Base-by-base conservation (phyloP, 768 basidiomycete genomes). In the Termitomyces sp. region DNA sequence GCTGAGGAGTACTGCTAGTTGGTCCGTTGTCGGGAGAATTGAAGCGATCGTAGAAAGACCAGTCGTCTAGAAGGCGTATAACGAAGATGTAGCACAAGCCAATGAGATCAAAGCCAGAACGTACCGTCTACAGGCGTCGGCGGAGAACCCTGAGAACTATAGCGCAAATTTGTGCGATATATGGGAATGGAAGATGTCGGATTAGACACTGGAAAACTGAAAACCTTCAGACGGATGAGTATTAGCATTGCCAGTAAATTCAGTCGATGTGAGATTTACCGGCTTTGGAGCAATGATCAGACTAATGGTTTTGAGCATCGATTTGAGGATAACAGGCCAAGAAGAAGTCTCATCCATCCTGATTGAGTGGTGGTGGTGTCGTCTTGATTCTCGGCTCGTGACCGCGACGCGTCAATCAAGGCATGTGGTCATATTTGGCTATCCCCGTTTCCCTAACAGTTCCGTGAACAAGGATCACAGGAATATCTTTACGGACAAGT, bases 331-430 rank as follows among this genome's bases (percentile, higher is more conserved):
- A 24, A 41, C 46, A 22, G 53, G 52, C 59, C 56, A 61, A 29
- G 26, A 27, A 39, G 37, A 26, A 36, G 5, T 39, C 5, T 39
- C 36, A 10, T 51, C 24, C 49, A 51, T 51, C 26, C 4, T 10
- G 12, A 26, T 26, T 14, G 24, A 34, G n/a, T n/a, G n/a, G 32
- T 32, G 26, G 29, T 20, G n/a, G 16, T 3, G 92, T 94, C 0
- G 93, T 7, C 18, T 39, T 39, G 18, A 18, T 39, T n/a, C 18
- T 39, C 18, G 39, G 18, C 37, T 39, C 18, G 37, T 18, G 37
- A 39, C 18, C 14, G n/a, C n/a, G n/a, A 41, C n/a, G 39, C 39
- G n/a, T 10, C 8, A 7, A 41, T 18, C n/a, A n/a, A n/a, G n/a
- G 37, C 16, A 6, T 39, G 37, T 39, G 18, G 37, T 39, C 37